Evolutionary conservation across 345 rosid genomes (phyloP), one percentile per base, ranked within the genome.

Genomic region (Kernera saxatilis): DNA sequence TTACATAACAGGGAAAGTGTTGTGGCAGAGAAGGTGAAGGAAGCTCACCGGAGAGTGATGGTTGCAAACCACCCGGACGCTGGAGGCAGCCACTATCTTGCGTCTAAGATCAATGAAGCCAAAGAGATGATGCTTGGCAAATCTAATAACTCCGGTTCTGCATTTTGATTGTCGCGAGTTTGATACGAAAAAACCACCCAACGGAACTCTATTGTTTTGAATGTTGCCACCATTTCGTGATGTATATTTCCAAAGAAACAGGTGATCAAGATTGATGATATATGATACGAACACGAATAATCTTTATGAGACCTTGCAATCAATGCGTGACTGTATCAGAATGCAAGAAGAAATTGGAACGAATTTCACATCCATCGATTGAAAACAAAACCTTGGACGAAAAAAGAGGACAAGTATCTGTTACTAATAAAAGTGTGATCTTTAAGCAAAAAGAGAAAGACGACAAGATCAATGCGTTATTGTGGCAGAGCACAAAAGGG

Each of bases 21-120:
- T 5, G 71, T 84, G 26, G 73, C 83, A 0, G 96, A 84, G 43
- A 92, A 90, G 79, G 88, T 92, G 27, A 90, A 83, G 80, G 96
- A 90, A 79, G 98, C 96, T 3, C 96, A 92, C 53, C 70, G 94
- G 80, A 86, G 75, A 84, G 97, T 87, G 13, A 88, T 92, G 97
- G 95, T 88, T 12, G 96, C 98, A 30, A 90, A 90, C 80, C 95
- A 88, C 70, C 96, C 96, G 0, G 96, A 90, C 45, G 93, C 98
- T 0, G 96, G 96, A 26, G 98, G 96, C 5, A 89, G 98, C 58
- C 91, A 92, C 44, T 92, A 88, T 80, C 91, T 92, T 0, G 96
- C 95, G 23, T 88, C 98, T 5, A 92, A 90, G 79, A 85, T 90
- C 48, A 92, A 92, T 13, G 98, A 92, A 82, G 96, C 96, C 17